These are phyloP conservation scores for Lithohypha guttulata DNA, from an alignment of 2,329 filamentous ascomycete genomes.

Conservation along the genomic window DNA sequence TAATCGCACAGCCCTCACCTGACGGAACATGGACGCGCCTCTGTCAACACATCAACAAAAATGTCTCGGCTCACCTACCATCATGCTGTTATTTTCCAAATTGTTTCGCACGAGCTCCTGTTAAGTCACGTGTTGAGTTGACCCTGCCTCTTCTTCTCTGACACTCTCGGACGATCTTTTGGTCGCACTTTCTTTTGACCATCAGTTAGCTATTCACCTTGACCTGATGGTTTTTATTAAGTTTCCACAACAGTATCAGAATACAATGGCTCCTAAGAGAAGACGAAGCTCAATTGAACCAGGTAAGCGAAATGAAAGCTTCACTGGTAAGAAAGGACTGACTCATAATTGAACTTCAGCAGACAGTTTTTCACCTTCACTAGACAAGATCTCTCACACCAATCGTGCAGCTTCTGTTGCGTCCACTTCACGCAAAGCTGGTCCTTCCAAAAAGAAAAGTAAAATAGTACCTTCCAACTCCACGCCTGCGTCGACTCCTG, in stretches of 20 bases:
- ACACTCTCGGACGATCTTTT: not conserved
- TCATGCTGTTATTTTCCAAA: no score
- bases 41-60: no score
- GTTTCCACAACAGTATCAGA: not conserved
- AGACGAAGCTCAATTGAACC: not conserved
- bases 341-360: not conserved
- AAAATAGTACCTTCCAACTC: not conserved
- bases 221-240: not conserved
- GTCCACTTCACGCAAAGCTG: no score
- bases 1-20: no score
- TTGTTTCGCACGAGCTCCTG: not conserved
- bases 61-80: no score
- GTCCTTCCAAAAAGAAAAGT: not conserved
- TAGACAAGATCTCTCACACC: not conserved
- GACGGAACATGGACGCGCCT: no score
- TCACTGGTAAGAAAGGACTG: not conserved
- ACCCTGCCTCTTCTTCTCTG: not conserved
- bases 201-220: not conserved
- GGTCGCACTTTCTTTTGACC: not conserved
- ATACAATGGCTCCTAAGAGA: not conserved
- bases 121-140: not conserved
- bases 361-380: not conserved
- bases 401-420: no score
- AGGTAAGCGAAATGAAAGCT: not conserved
- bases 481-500: not conserved